Conservation (phyloP, 768 basidiomycete genomes). For the Termitomyces sp. region DNA sequence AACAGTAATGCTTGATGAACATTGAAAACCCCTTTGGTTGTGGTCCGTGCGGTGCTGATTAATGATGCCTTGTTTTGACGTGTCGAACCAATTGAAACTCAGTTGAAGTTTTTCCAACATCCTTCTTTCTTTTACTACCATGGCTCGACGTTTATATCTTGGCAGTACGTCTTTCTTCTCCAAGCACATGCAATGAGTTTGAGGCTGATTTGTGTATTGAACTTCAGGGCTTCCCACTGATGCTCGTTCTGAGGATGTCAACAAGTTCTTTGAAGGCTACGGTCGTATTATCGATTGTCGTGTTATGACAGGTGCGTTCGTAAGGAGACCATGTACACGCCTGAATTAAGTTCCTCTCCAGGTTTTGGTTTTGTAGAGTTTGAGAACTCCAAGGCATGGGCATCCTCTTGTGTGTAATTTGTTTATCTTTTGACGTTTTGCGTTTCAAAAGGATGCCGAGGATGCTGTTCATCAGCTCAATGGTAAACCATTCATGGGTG, state of each 20-base stretch:
- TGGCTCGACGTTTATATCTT: conserved; percentile 84
- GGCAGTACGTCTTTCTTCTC: conserved; percentile 51
- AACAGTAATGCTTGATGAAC: background rate
- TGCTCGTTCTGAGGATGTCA: conserved; percentile 77
- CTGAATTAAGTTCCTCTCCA: conserved; percentile 26
- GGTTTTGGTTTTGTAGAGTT: conserved; percentile 98
- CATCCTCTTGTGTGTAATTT: background rate
- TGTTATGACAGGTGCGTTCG: conserved; percentile 82
- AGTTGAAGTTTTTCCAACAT: conserved; percentile 27
- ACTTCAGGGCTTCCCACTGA: conserved; percentile 73
- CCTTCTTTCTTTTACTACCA: conserved; percentile 36
- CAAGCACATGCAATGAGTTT: background rate
- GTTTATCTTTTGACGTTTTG: conserved; percentile 10
- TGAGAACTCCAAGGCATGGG: conserved; percentile 70
- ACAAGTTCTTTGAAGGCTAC: conserved; percentile 87
- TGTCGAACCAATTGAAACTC: conserved; percentile 44
- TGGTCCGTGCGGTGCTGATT: conserved; percentile 7
- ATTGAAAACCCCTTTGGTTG: background rate
- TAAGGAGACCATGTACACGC: conserved; percentile 10
- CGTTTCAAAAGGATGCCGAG: conserved; percentile 73
- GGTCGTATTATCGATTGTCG: conserved; percentile 87
- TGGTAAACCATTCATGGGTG: conserved; percentile 86
- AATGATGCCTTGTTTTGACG: conserved; percentile 19
- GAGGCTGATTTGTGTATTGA: background rate
- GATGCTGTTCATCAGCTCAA: conserved; percentile 87